Evolutionary conservation across 331 rosid genomes (phyloP), one percentile per base, ranked within the genome.

Genomic region (Phaseolus coccineus): DNA sequence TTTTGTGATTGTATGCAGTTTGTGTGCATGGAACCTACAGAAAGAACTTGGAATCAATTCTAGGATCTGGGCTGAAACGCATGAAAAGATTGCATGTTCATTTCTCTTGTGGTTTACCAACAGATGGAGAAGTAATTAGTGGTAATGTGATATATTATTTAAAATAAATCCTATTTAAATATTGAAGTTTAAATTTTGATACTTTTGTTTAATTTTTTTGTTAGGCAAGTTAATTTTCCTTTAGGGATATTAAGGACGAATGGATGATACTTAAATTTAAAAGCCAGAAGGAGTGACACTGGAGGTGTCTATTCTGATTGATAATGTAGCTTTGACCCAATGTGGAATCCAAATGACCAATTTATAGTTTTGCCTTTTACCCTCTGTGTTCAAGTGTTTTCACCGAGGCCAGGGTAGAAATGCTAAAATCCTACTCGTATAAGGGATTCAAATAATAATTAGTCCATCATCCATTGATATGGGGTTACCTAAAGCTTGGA

Each of bases 61-160:
- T 93, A 66, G 85, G 70, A 70, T 91, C 97, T 31, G 98, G 98
- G 82, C 84, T 95, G 48, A 91, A 93, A 84, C 85, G 90, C 77
- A 93, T 93, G 97, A 85, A 89, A 79, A 91, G 99, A 87, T 84
- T 95, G 88, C 99, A 93, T 71, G 94, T 90, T 39, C 97, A 95
- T 87, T 95, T 95, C 82, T 90, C 97, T 19, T 42, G 87, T 25
- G 97, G 98, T 71, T 86, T 95, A 82, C 99, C 99, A 24, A 74
- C 94, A 44, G 96, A 90, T 70, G 99, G 99, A 67, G 93, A 89
- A 90, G 96, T 93, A 79, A 91, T 91, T 69, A 95, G 97, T 25
- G 97, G 97, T 95, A 95, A 86, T 58, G 25, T 55, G 39, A 64
- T 63, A n/a, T 33, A 40, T 51, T 57, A 19, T 69, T 28, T 31